Conservation (phyloP, 306 rosid species). For the Casuarina cunninghamiana region DNA sequence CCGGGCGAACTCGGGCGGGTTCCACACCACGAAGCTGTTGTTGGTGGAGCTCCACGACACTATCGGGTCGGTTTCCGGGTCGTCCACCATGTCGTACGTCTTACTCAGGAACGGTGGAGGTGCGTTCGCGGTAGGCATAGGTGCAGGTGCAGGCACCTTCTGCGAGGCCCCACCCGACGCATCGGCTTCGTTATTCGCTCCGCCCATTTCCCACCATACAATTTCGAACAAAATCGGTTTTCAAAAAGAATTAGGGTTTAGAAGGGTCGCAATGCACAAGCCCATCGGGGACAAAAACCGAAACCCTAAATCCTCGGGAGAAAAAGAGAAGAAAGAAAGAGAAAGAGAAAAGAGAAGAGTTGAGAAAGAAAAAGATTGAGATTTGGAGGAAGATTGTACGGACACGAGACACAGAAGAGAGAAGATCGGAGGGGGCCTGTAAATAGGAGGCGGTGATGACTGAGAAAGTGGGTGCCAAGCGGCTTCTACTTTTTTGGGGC, state of each 20-base stretch:
- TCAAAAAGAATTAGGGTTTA: slow-evolving; percentile 19
- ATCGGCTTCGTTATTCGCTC: slow-evolving; percentile 31
- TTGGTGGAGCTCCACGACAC: slow-evolving; percentile 93
- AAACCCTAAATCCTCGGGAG: slow-evolving; percentile 39
- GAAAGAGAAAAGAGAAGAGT: background rate
- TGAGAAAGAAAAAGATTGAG: background rate
- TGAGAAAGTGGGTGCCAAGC: background rate
- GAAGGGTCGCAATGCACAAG: slow-evolving; percentile 1
- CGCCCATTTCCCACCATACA: slow-evolving; percentile 35
- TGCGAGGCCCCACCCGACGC: slow-evolving; percentile 7
- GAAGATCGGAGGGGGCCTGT: background rate
- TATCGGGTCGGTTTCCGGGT: slow-evolving; percentile 66
- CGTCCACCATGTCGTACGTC: slow-evolving; percentile 97
- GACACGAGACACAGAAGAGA: background rate
- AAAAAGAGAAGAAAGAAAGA: background rate
- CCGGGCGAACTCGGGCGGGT: slow-evolving; percentile 92
- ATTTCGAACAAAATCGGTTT: background rate
- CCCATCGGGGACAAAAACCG: slow-evolving; percentile 26
- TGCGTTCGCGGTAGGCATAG: slow-evolving; percentile 59
- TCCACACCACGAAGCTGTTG: slow-evolving; percentile 97
- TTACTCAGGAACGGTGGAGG: slow-evolving; percentile 95
- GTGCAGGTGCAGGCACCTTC: slow-evolving; percentile 46
- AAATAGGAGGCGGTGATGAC: background rate
- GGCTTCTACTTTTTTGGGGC: background rate
- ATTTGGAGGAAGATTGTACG: slow-evolving; percentile 5